These are phyloP conservation scores for Tetrapyrgos nigripes DNA, from an alignment of 1,284 basidiomycete genomes.

Conservation along the genomic window DNA sequence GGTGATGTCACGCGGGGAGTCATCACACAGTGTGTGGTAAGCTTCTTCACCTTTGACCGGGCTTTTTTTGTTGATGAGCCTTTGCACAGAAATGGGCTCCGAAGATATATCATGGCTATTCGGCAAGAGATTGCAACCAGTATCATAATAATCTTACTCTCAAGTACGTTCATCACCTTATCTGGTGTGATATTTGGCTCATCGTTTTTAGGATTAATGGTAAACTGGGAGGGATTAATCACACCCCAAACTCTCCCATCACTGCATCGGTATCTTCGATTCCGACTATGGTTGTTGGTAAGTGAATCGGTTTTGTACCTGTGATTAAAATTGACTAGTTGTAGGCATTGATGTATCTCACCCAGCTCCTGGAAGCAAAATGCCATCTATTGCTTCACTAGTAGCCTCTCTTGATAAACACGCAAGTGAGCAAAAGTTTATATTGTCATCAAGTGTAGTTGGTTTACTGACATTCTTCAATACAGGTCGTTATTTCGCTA, in stretches of 20 bases:
- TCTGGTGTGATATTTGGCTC: not conserved
- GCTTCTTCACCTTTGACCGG: slow-evolving; percentile 9
- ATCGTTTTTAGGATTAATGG: slow-evolving; percentile 44
- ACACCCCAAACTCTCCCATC: slow-evolving; percentile 25
- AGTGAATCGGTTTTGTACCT: not conserved
- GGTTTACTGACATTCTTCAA: not conserved
- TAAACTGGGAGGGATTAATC: slow-evolving; percentile 46
- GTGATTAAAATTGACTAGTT: not conserved
- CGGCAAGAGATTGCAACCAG: slow-evolving; percentile 31
- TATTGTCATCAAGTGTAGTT: not conserved
- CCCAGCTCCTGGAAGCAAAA: slow-evolving; percentile 38
- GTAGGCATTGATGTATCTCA: slow-evolving; percentile 50
- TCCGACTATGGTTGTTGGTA: slow-evolving; percentile 46
- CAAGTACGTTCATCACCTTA: slow-evolving; percentile 33
- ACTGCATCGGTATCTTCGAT: slow-evolving; percentile 26
- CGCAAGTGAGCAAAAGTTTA: slow-evolving; percentile 18
- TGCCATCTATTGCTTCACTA: slow-evolving; percentile 44
- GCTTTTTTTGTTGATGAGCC: not conserved
- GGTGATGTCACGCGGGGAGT: slow-evolving; percentile 41
- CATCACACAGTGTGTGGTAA: slow-evolving; percentile 44
- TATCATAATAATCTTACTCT: slow-evolving; percentile 45
- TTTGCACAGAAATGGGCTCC: slow-evolving; percentile 33
- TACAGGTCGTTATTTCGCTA: slow-evolving; percentile 34
- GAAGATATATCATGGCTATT: slow-evolving; percentile 28
- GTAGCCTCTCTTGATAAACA: slow-evolving; percentile 39